Evolutionary conservation across 2,329 filamentous ascomycete species (phyloP).

Genomic region (Phoma herbarum): DNA sequence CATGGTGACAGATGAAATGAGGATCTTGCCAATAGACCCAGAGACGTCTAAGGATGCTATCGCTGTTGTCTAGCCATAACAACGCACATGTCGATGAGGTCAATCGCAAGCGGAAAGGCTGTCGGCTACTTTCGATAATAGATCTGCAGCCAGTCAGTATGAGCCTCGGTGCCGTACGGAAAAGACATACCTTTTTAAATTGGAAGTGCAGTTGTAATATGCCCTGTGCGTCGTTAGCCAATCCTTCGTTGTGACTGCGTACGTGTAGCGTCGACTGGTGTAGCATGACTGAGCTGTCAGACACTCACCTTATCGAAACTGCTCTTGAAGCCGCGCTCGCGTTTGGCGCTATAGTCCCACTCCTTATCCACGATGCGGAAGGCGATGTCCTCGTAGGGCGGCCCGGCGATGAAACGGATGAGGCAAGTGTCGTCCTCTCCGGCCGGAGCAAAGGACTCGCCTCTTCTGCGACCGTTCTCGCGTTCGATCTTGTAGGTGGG

Average conservation of each 20-base stretch:
- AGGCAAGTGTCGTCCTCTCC: conserved; percentile 97
- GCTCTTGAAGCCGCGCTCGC: conserved; percentile 92
- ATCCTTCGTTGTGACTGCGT: not conserved
- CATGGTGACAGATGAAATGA: conserved; percentile 1
- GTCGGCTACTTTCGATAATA: conserved; percentile 57
- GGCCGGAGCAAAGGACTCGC: conserved; percentile 90
- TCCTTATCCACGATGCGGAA: conserved; percentile 98
- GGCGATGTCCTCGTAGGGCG: conserved; percentile 95
- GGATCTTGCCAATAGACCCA: not conserved
- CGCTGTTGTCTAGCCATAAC: conserved; percentile 1
- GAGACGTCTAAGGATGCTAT: not conserved
- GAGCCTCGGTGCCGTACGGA: not conserved
- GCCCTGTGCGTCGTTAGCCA: conserved; percentile 66
- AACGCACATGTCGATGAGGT: not conserved
- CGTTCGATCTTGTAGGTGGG: conserved; percentile 96
- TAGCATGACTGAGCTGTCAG: conserved; percentile 17
- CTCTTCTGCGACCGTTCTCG: conserved; percentile 86
- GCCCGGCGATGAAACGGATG: conserved; percentile 93
- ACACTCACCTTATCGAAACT: conserved; percentile 93
- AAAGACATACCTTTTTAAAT: conserved; percentile 84
- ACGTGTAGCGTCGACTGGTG: not conserved
- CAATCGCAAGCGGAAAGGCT: not conserved
- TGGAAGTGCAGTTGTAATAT: conserved; percentile 97
- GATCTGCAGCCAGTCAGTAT: conserved; percentile 50
- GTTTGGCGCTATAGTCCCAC: conserved; percentile 98